Percentiles rank a stretch among this genome's conserved stretches.
These are phyloP conservation scores for Thermothelomyces thermophilus DNA, from an alignment of 2,329 filamentous ascomycete species.

Conservation along the genomic window DNA sequence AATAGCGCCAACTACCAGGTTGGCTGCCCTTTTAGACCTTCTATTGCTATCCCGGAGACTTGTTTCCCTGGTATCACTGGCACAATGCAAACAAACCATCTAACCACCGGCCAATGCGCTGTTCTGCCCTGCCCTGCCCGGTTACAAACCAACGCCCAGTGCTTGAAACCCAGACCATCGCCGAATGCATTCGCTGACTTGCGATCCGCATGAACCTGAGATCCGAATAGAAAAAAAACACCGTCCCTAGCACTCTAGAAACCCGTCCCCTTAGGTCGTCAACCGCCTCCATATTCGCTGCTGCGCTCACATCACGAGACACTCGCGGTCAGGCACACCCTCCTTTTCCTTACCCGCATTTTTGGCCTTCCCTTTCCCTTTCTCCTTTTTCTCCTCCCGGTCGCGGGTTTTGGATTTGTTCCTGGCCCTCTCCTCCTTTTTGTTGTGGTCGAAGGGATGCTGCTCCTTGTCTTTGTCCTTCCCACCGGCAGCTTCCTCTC, in stretches of 20 bases:
- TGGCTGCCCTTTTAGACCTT: not conserved
- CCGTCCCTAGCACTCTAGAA: not conserved
- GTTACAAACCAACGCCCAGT: not conserved
- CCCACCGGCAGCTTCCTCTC: conserved; percentile 10
- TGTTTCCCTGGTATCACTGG: not conserved
- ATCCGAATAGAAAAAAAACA: not conserved
- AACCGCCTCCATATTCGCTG: too few species aligned
- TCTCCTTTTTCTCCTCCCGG: conserved; percentile 32
- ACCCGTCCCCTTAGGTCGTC: too few species aligned
- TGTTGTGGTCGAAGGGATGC: conserved; percentile 16
- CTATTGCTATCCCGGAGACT: not conserved
- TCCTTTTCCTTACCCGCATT: conserved; percentile 9
- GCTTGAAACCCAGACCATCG: not conserved
- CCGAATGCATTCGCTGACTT: not conserved
- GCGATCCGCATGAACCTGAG: not conserved
- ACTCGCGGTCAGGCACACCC: conserved; percentile 23
- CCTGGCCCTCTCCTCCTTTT: conserved; percentile 30
- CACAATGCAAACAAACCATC: not conserved
- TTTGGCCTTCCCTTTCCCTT: conserved; percentile 20
- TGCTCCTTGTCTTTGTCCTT: conserved; percentile 11
- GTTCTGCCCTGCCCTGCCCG: not conserved
- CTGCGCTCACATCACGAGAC: conserved; percentile 22
- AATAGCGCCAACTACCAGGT: too few species aligned
- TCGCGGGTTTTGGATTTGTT: conserved; percentile 34
- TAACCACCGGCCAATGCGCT: not conserved